Evolutionary conservation across 306 rosid genomes (phyloP).

Genomic region (Vigna radiata): DNA sequence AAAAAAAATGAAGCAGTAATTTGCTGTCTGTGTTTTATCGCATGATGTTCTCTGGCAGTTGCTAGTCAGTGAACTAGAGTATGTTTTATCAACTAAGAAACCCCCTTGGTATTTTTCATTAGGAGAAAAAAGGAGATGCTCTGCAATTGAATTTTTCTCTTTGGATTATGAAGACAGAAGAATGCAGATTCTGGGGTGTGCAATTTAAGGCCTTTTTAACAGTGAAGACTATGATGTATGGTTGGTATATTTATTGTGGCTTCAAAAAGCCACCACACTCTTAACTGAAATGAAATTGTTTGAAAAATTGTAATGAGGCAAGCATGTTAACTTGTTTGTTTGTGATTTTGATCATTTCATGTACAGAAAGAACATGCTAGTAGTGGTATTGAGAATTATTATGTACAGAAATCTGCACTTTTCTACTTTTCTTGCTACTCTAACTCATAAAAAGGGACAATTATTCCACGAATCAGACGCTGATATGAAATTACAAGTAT

Average conservation of each 20-base stretch:
- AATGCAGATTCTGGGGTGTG: constrained; percentile 21
- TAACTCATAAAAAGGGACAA: constrained; percentile 3
- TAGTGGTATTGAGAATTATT: background rate
- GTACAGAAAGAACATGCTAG: constrained; percentile 27
- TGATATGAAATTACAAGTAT: constrained; percentile 17
- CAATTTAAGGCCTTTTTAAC: background rate
- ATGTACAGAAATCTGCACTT: background rate
- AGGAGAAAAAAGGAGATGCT: constrained; percentile 3
- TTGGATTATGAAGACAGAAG: constrained; percentile 4
- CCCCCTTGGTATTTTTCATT: constrained; percentile 1
- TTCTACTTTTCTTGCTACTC: background rate
- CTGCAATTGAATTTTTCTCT: constrained; percentile 17
- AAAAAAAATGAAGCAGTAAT: background rate
- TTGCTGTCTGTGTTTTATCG: background rate
- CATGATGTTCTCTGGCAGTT: background rate
- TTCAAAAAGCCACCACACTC: background rate
- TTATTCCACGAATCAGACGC: constrained; percentile 1
- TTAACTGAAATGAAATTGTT: constrained; percentile 27
- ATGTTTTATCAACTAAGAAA: background rate
- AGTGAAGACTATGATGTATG: constrained; percentile 25
- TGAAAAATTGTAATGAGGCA: constrained; percentile 6
- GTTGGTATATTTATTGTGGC: background rate
- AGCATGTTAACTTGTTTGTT: background rate
- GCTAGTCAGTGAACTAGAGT: background rate
- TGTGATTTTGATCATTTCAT: background rate